Base-by-base conservation (phyloP, 2,329 filamentous ascomycete genomes). In the Venturia oleaginea region DNA sequence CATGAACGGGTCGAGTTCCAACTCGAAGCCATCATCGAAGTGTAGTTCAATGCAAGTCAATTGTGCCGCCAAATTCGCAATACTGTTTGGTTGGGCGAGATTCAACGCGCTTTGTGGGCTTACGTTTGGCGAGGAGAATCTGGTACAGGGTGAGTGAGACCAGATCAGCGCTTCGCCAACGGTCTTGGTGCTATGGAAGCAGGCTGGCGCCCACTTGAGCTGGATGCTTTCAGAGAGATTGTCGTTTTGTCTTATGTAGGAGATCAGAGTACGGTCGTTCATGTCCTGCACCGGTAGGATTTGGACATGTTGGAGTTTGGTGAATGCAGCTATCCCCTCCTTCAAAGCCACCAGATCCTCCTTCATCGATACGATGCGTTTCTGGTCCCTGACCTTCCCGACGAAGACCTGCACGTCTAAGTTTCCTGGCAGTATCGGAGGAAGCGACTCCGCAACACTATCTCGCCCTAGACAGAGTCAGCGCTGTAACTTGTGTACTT, bases 11-110 rank as follows among this genome's bases (percentile, higher is more conserved):
- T 85, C 83, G 19, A 87, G 76, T 68, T 86, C 82, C n/a, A 87
- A 76, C 68, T 86, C 80, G 4, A 75, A 75, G 30, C 78, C 78
- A 59, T 85, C 83, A 67, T 85, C 84, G 68, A 87, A 87, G 68
- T 86, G 85, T 30, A 89, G 73, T 67, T 87, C 85, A 22, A 89
- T 75, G 69, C 84, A 84, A 15, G 82, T 84, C 51, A 88, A 74
- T n/a, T 83, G 79, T 66, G 78, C 77, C 5, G 82, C 84, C 43
- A 86, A 74, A 2, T 77, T 76, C 2, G 79, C 75, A 32, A 86
- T 73, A 1, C 77, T 79, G 13, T 75, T 73, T 3, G 62, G 80
- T 76, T 75, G 42, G 76, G 79, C 76, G 15, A 86, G 76, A 11
- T 78, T 77, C 17, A 84, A 72, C 3, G 83, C 83, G 66, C 83